A percentile compares a stretch with the other conserved stretches of the same genome.
phyloP scores from a whole-genome alignment of 2,329 filamentous ascomycete genomes.

The Colletotrichum truncatum region DNA sequence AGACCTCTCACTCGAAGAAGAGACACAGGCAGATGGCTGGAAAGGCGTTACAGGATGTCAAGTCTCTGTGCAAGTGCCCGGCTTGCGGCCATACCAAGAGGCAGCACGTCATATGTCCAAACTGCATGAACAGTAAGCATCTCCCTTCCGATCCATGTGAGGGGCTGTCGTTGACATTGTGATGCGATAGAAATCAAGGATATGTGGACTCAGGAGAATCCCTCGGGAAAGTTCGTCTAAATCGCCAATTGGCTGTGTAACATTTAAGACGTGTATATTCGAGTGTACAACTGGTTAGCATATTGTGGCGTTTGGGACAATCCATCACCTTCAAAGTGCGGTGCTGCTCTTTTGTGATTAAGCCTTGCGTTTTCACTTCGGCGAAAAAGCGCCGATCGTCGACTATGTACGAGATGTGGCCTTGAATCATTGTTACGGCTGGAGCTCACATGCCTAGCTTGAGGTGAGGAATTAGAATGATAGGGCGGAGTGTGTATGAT shows the following conservation, averaged over 20 bases:
- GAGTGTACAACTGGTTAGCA: slow-evolving; percentile 34
- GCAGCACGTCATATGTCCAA: slow-evolving; percentile 86
- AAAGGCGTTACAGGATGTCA: slow-evolving; percentile 93
- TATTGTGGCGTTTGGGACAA: slow-evolving; percentile 28
- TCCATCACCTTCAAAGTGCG: slow-evolving; percentile 7
- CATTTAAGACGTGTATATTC: slow-evolving; percentile 39
- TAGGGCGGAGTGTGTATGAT: too few relatives aligned
- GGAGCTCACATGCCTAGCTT: too few relatives aligned
- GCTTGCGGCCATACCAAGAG: slow-evolving; percentile 89
- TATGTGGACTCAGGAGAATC: slow-evolving; percentile 52
- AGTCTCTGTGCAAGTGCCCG: slow-evolving; percentile 85
- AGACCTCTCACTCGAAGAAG: slow-evolving; percentile 97
- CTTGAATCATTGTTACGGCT: too few relatives aligned
- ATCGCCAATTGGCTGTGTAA: slow-evolving; percentile 8
- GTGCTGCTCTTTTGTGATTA: background rate
- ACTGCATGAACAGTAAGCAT: slow-evolving; percentile 82
- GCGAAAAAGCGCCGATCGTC: background rate
- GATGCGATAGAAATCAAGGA: slow-evolving; percentile 52
- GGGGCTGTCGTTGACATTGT: slow-evolving; percentile 29
- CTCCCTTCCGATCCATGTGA: slow-evolving; percentile 7
- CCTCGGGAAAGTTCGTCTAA: slow-evolving; percentile 44
- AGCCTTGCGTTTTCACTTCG: background rate
- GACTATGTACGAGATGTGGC: background rate
- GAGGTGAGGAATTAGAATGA: too few relatives aligned
- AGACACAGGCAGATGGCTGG: slow-evolving; percentile 93